Percentiles rank a stretch among this genome's conserved stretches.
phyloP scores from a whole-genome alignment of 257 asterid species.

The Salvia rosmarinus region DNA sequence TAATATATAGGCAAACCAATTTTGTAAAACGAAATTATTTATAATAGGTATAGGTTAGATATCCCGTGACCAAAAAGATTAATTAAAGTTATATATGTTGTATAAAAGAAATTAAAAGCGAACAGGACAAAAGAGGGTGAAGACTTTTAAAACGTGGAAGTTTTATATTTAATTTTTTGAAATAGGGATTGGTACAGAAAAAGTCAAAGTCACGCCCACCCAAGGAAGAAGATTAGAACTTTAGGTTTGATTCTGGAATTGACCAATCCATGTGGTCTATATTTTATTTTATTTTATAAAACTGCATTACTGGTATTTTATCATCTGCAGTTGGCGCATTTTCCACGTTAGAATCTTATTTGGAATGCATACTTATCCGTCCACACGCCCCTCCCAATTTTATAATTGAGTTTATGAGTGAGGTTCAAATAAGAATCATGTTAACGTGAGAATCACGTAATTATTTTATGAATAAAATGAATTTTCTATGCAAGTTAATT shows the following conservation, averaged over 20 bases:
- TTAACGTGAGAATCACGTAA: too few species aligned
- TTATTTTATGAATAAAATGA: too few species aligned
- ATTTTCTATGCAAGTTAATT: too few species aligned
- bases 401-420: neutral
- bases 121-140: neutral
- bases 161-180: neutral
- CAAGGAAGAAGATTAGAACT: slow-evolving; percentile 30
- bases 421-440: too few species aligned
- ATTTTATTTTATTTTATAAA: neutral
- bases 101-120: too few species aligned
- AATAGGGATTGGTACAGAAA: slow-evolving; percentile 22
- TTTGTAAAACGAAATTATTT: too few species aligned
- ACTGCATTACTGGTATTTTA: neutral
- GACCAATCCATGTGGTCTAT: slow-evolving; percentile 23
- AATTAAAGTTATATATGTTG: too few species aligned
- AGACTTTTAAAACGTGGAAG: slow-evolving; percentile 12
- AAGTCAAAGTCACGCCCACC: slow-evolving; percentile 56
- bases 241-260: slow-evolving; percentile 24
- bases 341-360: slow-evolving; percentile 36
- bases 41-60: too few species aligned
- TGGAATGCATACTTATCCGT: neutral
- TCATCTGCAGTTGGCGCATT: slow-evolving; percentile 30
- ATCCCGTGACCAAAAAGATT: too few species aligned
- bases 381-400: neutral
- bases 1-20: too few species aligned